Conservation (phyloP, 2,329 filamentous ascomycete species). For the Ophiostoma quercus region DNA sequence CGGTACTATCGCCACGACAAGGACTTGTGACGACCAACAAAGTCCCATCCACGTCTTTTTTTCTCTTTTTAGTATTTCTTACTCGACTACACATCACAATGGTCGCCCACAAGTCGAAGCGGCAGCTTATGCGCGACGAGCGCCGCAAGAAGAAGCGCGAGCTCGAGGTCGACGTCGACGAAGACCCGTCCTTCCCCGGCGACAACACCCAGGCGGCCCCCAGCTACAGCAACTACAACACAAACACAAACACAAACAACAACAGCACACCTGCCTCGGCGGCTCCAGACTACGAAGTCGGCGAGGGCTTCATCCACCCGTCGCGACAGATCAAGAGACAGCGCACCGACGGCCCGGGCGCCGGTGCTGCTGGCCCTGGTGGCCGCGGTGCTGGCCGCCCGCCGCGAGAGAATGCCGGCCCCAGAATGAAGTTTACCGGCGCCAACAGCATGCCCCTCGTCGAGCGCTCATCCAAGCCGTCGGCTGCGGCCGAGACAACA, state of each 20-base stretch:
- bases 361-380: not conserved
- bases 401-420: not conserved
- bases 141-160: constrained; percentile 36
- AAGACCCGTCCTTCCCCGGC: constrained; percentile 15
- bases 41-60: not conserved
- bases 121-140: constrained; percentile 37
- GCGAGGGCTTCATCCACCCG: constrained; percentile 11
- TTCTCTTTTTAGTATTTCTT: not conserved
- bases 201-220: constrained; percentile 1
- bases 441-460: constrained; percentile 22
- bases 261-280: not conserved
- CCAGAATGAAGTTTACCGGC: constrained; percentile 16
- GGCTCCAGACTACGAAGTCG: not conserved
- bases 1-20: not conserved
- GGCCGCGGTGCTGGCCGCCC: not conserved
- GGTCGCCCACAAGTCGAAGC: constrained; percentile 37
- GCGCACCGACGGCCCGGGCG: not conserved
- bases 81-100: constrained; percentile 26
- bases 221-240: not conserved
- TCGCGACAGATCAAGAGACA: constrained; percentile 15
- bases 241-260: not conserved
- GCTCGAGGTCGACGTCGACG: constrained; percentile 30
- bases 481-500: not conserved
- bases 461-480: not conserved
- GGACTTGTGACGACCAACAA: not conserved